Percentiles rank a stretch among this genome's conserved stretches.
Evolutionary conservation across 495 filamentous ascomycete species (phyloP).

Genomic region (Neurospora sp.): DNA sequence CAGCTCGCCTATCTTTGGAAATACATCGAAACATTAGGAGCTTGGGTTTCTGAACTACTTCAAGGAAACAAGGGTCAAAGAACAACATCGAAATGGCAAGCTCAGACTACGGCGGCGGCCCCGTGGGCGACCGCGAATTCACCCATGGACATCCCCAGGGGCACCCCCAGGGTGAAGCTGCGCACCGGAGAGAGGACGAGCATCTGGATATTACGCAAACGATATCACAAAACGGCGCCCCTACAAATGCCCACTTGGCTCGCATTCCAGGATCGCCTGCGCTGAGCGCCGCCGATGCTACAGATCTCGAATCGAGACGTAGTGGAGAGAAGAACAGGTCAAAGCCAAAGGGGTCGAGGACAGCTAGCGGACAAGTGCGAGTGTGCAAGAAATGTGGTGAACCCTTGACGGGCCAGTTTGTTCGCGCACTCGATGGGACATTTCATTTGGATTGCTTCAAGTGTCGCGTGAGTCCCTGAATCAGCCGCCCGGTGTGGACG

Average conservation of each 20-base stretch:
- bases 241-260: constrained; percentile 18
- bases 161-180: constrained; percentile 4
- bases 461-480: constrained; percentile 63
- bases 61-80: constrained; percentile 12
- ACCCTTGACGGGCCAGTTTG: constrained; percentile 85
- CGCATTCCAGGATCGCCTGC: constrained; percentile 30
- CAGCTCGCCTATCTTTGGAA: background rate
- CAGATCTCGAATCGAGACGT: constrained; percentile 25
- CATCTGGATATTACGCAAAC: constrained; percentile 26
- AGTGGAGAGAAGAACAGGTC: constrained; percentile 42
- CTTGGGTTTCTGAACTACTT: constrained; percentile 9
- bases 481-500: constrained; percentile 2
- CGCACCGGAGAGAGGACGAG: constrained; percentile 28
- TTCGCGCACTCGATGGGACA: constrained; percentile 81
- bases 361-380: constrained; percentile 45
- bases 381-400: constrained; percentile 84
- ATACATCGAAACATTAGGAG: constrained; percentile 3
- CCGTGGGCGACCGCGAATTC: constrained; percentile 14
- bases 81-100: constrained; percentile 17
- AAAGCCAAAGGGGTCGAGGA: constrained; percentile 32
- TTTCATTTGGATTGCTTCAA: constrained; percentile 98
- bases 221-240: constrained; percentile 26
- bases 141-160: constrained; percentile 8
- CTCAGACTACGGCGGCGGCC: constrained; percentile 18
- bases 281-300: constrained; percentile 25